Evolutionary conservation across 805 yeast genomes (phyloP), one percentile per base, ranked within the genome.

Genomic region (Limtongia smithiae): DNA sequence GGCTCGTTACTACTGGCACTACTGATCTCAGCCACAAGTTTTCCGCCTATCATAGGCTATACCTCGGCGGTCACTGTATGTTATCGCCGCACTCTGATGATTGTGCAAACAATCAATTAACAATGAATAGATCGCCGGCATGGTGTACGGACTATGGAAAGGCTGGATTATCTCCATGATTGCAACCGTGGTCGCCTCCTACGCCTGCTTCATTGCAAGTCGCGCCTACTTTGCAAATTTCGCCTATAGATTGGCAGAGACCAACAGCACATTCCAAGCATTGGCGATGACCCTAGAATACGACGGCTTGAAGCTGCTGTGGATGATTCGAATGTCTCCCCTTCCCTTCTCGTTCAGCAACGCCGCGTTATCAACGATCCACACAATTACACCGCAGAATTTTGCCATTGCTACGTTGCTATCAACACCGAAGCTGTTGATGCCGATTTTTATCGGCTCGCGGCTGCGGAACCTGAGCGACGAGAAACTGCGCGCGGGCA

Each of bases 21-120:
- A 3, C 64, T 82, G 39, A 67, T 89, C 3, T 77, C 83, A 57
- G 24, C 75, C 1, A 89, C 90, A 3, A 81, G 93, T 0, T 90
- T 91, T 71, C 97, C 98, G 1, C 98, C 97, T 1, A 56, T 91
- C 58, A 66, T 88, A 30, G 98, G 98, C 1, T 90, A 82, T 68
- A 76, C 91, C 3, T 73, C 82, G 9, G 50, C 48, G 4, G 50
- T 60, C 14, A 59, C 62, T 11, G 60, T 56, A 47, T 22, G 58
- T 17, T 3, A 11, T 21, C 12, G 11, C n/a, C n/a, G n/a, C n/a
- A n/a, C n/a, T n/a, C n/a, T n/a, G 6, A 18, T 30, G 28, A 31
- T 6, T 15, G 28, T 15, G 40, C 46, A 34, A 27, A 43, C 31
- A 21, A 11, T 18, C 18, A 21, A 9, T 14, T 25, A 14, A n/a